Percentiles rank a stretch among this genome's conserved stretches.
Evolutionary conservation across 2,329 filamentous ascomycete genomes (phyloP).

Genomic region (Monascus ruber): DNA sequence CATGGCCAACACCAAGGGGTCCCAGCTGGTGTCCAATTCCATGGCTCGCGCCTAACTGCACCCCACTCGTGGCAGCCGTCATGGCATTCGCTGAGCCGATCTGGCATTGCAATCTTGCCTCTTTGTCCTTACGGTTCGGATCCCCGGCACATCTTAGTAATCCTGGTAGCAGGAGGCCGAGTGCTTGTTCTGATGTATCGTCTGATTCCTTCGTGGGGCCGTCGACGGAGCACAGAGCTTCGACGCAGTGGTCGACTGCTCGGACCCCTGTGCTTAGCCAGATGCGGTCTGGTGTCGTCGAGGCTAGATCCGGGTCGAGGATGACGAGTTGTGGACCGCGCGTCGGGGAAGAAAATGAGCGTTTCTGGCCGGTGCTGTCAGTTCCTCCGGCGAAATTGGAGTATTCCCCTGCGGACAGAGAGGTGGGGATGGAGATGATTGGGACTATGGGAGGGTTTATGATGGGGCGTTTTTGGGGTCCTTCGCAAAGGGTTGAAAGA

Average conservation of each 20-base stretch:
- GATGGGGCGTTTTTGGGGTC: slow-evolving; percentile 13
- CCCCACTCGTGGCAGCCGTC: slow-evolving; percentile 30
- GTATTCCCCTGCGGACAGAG: slow-evolving; percentile 33
- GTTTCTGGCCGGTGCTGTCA: slow-evolving; percentile 26
- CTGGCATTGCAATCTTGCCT: slow-evolving; percentile 38
- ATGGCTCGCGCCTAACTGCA: slow-evolving; percentile 40
- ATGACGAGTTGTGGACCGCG: slow-evolving; percentile 43
- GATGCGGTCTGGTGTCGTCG: slow-evolving; percentile 40
- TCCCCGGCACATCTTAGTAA: slow-evolving; percentile 32
- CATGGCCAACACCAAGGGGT: slow-evolving; percentile 47
- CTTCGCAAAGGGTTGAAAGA: slow-evolving; percentile 25
- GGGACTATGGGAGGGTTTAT: slow-evolving; percentile 17
- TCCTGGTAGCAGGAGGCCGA: slow-evolving; percentile 32
- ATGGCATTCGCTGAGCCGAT: slow-evolving; percentile 44
- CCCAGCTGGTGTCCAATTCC: slow-evolving; percentile 43
- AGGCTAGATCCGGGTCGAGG: slow-evolving; percentile 42
- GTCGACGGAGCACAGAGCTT: slow-evolving; percentile 38
- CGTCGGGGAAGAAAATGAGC: slow-evolving; percentile 24
- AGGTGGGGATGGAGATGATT: slow-evolving; percentile 32
- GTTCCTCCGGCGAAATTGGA: slow-evolving; percentile 30
- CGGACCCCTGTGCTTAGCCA: slow-evolving; percentile 50
- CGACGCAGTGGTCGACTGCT: slow-evolving; percentile 48
- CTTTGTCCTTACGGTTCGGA: slow-evolving; percentile 17
- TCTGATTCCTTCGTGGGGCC: slow-evolving; percentile 24
- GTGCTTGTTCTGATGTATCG: slow-evolving; percentile 25